Evolutionary conservation across 345 rosid species (phyloP).

Genomic region (Carallia pectinifolia): DNA sequence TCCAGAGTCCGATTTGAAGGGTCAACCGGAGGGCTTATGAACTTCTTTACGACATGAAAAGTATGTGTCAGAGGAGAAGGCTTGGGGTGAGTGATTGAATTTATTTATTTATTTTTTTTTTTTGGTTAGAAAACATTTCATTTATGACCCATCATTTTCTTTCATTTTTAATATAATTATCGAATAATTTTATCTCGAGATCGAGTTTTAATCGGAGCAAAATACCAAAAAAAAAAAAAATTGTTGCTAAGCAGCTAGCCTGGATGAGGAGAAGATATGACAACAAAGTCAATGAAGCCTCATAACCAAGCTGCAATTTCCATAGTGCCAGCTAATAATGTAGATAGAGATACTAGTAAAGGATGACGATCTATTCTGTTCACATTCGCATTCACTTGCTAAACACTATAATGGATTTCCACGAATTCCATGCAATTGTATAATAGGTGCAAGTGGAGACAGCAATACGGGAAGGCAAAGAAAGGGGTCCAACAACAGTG

Average conservation of each 20-base stretch:
- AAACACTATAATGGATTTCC: neutral
- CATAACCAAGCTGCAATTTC: neutral
- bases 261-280: neutral
- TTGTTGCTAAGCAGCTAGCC: too few relatives aligned
- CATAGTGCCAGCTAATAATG: neutral
- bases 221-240: too few relatives aligned
- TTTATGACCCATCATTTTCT: too few relatives aligned
- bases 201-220: too few relatives aligned
- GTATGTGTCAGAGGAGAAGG: slow-evolving; percentile 50
- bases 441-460: slow-evolving; percentile 59
- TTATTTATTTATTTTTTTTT: neutral
- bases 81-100: slow-evolving; percentile 56
- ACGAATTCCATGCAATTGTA: neutral
- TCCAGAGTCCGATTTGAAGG: slow-evolving; percentile 38
- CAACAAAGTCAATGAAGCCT: neutral
- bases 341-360: neutral
- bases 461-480: slow-evolving; percentile 54
- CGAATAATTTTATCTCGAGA: too few relatives aligned
- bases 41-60: slow-evolving; percentile 58
- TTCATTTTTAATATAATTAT: too few relatives aligned
- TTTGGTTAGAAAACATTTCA: neutral
- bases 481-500: slow-evolving; percentile 63
- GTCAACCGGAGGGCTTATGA: slow-evolving; percentile 44
- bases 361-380: neutral
- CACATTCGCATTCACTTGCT: neutral